phyloP scores from a whole-genome alignment of 2,329 filamentous ascomycete species.

The Plectosphaerella sp. region DNA sequence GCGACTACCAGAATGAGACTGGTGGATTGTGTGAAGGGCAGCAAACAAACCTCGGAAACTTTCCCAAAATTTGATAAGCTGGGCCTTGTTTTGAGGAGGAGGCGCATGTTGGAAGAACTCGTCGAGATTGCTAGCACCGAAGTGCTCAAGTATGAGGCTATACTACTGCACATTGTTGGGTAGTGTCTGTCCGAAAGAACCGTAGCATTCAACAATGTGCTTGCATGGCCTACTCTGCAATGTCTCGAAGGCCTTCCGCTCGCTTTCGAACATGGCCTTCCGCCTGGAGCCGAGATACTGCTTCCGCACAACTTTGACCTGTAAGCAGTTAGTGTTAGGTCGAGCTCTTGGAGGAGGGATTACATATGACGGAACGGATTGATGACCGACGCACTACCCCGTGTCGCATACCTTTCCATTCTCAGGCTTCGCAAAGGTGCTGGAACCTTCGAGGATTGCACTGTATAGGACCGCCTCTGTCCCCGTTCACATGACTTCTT shows the following conservation, averaged over 20 bases:
- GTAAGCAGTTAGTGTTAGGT: not conserved
- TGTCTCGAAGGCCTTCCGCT: not conserved
- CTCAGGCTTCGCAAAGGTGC: no score
- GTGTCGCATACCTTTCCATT: not conserved
- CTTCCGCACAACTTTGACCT: not conserved
- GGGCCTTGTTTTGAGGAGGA: not conserved
- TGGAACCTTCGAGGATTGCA: no score
- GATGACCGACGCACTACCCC: not conserved
- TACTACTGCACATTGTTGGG: not conserved
- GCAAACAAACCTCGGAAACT: not conserved
- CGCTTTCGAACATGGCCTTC: not conserved
- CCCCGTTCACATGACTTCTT: not conserved
- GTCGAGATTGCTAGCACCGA: not conserved
- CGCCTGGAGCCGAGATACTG: not conserved
- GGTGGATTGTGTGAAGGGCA: not conserved
- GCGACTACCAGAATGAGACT: no score
- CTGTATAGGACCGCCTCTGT: not conserved
- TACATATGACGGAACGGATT: not conserved
- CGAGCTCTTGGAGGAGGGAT: not conserved
- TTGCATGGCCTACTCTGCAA: not conserved
- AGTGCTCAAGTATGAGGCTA: not conserved
- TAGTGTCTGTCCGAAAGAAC: constrained; percentile 2
- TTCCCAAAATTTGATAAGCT: not conserved
- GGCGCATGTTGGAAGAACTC: not conserved
- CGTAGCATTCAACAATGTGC: constrained; percentile 6